phyloP scores from a whole-genome alignment of 805 yeast species.

The Yarrowia deformans region DNA sequence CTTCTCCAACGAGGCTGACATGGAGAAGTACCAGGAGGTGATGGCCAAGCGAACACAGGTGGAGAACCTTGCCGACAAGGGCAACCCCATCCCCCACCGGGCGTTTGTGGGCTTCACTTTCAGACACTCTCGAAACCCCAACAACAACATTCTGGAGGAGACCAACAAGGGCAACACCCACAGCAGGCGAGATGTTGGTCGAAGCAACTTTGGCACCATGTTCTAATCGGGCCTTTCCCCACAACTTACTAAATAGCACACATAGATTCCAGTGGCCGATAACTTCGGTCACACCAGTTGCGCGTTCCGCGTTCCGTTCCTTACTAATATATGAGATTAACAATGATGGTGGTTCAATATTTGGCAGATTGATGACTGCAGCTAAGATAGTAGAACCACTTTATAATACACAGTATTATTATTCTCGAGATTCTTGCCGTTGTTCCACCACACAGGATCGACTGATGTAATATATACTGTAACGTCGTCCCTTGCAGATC shows the following conservation, averaged over 20 bases:
- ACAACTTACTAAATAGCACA: constrained; percentile 6
- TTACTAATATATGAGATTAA: constrained; percentile 22
- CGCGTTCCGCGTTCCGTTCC: constrained; percentile 14
- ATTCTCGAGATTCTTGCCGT: no score
- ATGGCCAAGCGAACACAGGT: constrained; percentile 88
- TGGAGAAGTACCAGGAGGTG: constrained; percentile 97
- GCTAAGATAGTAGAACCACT: no score
- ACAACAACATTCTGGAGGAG: constrained; percentile 32
- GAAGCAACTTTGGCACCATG: constrained; percentile 38
- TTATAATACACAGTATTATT: no score
- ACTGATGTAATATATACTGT: not conserved
- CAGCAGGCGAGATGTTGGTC: constrained; percentile 17
- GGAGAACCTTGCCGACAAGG: constrained; percentile 76
- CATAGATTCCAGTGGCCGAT: constrained; percentile 17
- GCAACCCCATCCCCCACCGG: constrained; percentile 62
- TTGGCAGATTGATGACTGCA: no score
- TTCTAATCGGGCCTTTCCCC: constrained; percentile 3
- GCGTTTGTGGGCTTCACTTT: constrained; percentile 95
- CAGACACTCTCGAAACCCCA: constrained; percentile 66
- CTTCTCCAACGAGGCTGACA: constrained; percentile 92
- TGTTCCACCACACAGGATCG: not conserved
- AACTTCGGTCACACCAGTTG: not conserved
- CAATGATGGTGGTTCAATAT: not conserved
- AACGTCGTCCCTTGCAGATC: constrained; percentile 23
- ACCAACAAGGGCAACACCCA: constrained; percentile 33